Base-by-base conservation (phyloP, 495 filamentous ascomycete genomes). In the Evernia prunastri region DNA sequence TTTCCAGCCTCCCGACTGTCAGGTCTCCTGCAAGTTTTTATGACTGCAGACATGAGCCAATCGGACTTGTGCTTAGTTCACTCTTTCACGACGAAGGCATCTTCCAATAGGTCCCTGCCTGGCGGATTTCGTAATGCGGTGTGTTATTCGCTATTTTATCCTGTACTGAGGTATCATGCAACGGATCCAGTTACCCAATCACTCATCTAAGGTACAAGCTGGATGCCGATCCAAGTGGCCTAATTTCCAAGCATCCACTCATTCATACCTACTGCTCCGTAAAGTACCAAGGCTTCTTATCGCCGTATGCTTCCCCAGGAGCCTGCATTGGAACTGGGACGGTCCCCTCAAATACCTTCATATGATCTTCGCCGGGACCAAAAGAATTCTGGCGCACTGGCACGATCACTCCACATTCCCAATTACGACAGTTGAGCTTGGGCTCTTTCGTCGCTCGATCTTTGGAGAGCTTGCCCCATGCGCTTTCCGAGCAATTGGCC, bases 331-430 rank as follows among this genome's bases (percentile, higher is more conserved):
- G 91, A 3, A 93, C 79, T 0, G 89, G 90, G 8, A 95, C 73
- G 0, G 66, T 71, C 0, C 72, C 74, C 11, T 78, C 64, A 68
- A 96, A 93, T 13, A 83, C 27, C 45, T 64, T 57, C 43, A 58
- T 35, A 56, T 63, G 59, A 20, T 13, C 36, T 47, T 66, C 45
- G 53, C 58, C 31, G 42, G 15, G 29, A 31, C 66, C 49, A 54
- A n/a, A 68, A 71, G 10, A 77, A 60, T 0, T 13, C 20, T 0
- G 27, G 27, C 35, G 57, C 1, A 82, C 72, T 1, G 83, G 86
- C 15, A 96, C 66, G 4, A 98, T 33, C 0, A 98, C 91, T 5
- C 94, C 94, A 67, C 91, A 97, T 74, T 98, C 94, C 94, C 94
- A 98, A 73, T 97, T 98, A 17, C 89, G 85, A 71, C 88, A 91